A percentile compares a stretch with the other conserved stretches of the same genome.
Evolutionary conservation across 768 basidiomycete species (phyloP).

Genomic region (Boletus reticuloceps): DNA sequence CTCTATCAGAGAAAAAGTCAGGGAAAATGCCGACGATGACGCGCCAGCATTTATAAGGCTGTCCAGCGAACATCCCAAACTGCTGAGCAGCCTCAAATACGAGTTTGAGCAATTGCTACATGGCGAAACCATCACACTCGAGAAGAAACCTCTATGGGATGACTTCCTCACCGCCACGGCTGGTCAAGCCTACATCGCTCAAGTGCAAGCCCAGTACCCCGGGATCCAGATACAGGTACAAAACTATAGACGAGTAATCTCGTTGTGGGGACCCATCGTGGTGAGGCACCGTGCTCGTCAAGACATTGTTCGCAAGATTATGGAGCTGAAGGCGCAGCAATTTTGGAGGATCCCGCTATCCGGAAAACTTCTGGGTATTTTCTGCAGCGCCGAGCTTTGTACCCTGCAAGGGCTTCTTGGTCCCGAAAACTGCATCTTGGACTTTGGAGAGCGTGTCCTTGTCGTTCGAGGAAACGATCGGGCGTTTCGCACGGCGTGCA

Average conservation of each 20-base stretch:
- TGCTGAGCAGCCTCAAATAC: constrained; percentile 54
- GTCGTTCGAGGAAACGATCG: constrained; percentile 54
- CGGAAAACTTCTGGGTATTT: constrained; percentile 42
- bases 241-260: constrained; percentile 40
- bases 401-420: constrained; percentile 52
- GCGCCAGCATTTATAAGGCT: constrained; percentile 42
- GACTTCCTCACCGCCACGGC: constrained; percentile 47
- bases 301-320: constrained; percentile 47
- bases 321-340: constrained; percentile 41
- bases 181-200: constrained; percentile 45
- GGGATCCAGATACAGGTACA: constrained; percentile 47
- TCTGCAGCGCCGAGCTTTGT: constrained; percentile 46
- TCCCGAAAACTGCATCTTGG: constrained; percentile 51
- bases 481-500: constrained; percentile 33
- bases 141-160: constrained; percentile 63
- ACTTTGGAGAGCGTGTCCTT: constrained; percentile 42
- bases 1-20: constrained; percentile 24
- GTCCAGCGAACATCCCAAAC: constrained; percentile 46
- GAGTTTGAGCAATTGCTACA: constrained; percentile 60
- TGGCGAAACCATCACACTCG: constrained; percentile 55
- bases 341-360: constrained; percentile 46
- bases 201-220: constrained; percentile 38
- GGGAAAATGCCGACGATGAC: constrained; percentile 4
- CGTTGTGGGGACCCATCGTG: constrained; percentile 50
- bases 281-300: constrained; percentile 40